phyloP scores from a whole-genome alignment of 2,329 filamentous ascomycete genomes.

The Pseudogymnoascus sp. region DNA sequence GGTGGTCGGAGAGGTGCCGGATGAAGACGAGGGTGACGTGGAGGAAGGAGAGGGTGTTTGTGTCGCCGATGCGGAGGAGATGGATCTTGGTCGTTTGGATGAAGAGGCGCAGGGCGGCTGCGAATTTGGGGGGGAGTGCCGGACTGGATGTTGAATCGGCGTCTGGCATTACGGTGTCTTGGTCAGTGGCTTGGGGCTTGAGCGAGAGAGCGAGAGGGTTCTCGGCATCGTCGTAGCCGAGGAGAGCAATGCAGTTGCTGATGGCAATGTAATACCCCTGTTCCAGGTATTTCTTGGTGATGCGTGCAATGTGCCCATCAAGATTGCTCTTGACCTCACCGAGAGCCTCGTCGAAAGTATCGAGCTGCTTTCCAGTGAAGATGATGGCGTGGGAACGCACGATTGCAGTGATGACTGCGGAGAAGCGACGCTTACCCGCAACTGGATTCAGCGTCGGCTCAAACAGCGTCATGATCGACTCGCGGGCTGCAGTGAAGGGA shows the following conservation, averaged over 20 bases:
- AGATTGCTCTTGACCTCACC: constrained; percentile 47
- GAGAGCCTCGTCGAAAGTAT: constrained; percentile 40
- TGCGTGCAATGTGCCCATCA: constrained; percentile 49
- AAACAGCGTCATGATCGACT: constrained; percentile 64
- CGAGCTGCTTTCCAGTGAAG: constrained; percentile 45
- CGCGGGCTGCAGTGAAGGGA: constrained; percentile 60
- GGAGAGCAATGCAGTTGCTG: constrained; percentile 30
- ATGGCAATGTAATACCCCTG: constrained; percentile 51
- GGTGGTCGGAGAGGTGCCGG: constrained; percentile 18
- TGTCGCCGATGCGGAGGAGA: constrained; percentile 23
- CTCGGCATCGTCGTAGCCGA: constrained; percentile 25
- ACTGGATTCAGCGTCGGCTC: constrained; percentile 45
- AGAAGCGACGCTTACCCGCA: constrained; percentile 31
- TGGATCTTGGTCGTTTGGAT: constrained; percentile 20
- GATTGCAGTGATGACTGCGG: constrained; percentile 50
- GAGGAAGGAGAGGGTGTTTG: constrained; percentile 25
- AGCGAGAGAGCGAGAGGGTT: constrained; percentile 11
- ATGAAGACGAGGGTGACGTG: constrained; percentile 26
- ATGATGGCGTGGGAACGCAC: constrained; percentile 59
- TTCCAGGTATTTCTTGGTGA: constrained; percentile 37
- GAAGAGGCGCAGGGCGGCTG: constrained; percentile 12
- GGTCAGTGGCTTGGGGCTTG: background rate
- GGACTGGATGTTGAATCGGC: background rate
- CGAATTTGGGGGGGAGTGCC: background rate
- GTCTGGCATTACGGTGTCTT: background rate